Evolutionary conservation across 2,329 filamentous ascomycete species (phyloP), one percentile per base, ranked within the genome.

Genomic region (Pseudogymnoascus sp.): DNA sequence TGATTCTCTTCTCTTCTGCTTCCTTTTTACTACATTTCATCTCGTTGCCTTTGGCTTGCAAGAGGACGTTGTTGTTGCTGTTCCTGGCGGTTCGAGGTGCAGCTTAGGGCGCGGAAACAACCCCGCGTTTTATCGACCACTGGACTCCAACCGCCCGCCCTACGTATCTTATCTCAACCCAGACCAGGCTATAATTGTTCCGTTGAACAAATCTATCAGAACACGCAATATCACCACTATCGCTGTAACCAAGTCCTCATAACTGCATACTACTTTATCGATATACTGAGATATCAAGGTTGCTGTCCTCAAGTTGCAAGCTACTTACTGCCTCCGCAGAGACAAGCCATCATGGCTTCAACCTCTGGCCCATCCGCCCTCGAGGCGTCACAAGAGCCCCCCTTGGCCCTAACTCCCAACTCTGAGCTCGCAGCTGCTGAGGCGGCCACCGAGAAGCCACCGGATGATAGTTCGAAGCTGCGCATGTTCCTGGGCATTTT

Each of bases 401-500:
- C 45, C 16, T 14, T 6, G 45, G 23, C 23, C 23, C 13, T 51
- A 16, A 16, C 45, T 28, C 45, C 45, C 3, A 51, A 28, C 45
- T 28, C 45, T 31, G 45, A 28, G 45, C 45, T 51, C 11, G 6
- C 14, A 51, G 45, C 45, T 51, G 45, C 45, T 51, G 45, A 51
- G 23, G 23, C 45, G 23, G 45, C 70, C 36, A 62, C 75, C 34
- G 84, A 87, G 73, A 85, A 86, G 76, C 76, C 79, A 14, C 81
- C 83, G 69, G 92, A 90, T 78, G 93, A 98, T 65, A 87, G 85
- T 69, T 93, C 90, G 69, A 96, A 96, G 81, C 80, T 98, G 73
- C 90, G 87, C 78, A 96, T 91, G 1, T 96, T 98, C 73, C 77
- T 97, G 67, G 85, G 87, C 63, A 96, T 97, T 70, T 78, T 98